A percentile compares a stretch with the other conserved stretches of the same genome.
Conservation (phyloP, 2,329 filamentous ascomycete genomes). For the Purpureocillium takamizusanense region DNA sequence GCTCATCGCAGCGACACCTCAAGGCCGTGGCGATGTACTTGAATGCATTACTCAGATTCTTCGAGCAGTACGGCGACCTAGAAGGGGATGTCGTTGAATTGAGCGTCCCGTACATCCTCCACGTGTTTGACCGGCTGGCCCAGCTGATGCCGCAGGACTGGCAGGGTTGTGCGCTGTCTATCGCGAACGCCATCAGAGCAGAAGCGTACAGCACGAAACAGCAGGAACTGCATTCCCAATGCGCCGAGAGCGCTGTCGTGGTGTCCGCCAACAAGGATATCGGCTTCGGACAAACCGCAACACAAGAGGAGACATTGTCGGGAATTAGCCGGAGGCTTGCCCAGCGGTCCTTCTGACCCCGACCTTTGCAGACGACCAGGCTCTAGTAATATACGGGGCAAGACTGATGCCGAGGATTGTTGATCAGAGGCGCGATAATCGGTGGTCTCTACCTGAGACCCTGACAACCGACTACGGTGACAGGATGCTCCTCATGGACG, state of each 20-base stretch:
- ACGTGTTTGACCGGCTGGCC: not conserved
- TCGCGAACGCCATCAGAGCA: constrained; percentile 9
- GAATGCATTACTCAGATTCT: constrained; percentile 18
- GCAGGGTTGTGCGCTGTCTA: constrained; percentile 3
- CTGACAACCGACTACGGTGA: constrained; percentile 11
- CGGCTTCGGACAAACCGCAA: constrained; percentile 25
- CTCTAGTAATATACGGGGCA: constrained; percentile 16
- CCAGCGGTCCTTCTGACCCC: constrained; percentile 23
- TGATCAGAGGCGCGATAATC: constrained; percentile 19
- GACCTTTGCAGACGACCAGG: constrained; percentile 14
- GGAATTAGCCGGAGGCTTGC: constrained; percentile 23
- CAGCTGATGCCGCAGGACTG: not conserved
- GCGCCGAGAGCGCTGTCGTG: constrained; percentile 16
- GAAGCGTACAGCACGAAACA: constrained; percentile 15
- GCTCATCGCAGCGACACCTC: constrained; percentile 19
- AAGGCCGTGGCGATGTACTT: constrained; percentile 20
- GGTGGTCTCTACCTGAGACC: constrained; percentile 10
- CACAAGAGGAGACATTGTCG: constrained; percentile 25
- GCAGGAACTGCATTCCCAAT: constrained; percentile 13
- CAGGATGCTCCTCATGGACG: constrained; percentile 26
- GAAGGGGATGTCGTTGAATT: not conserved
- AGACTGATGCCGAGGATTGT: constrained; percentile 18
- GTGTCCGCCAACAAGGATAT: constrained; percentile 24
- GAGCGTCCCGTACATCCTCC: constrained; percentile 13
- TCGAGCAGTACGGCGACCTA: constrained; percentile 6